Base-by-base conservation (phyloP, 2,329 filamentous ascomycete genomes). In the Diaporthe nobilis region DNA sequence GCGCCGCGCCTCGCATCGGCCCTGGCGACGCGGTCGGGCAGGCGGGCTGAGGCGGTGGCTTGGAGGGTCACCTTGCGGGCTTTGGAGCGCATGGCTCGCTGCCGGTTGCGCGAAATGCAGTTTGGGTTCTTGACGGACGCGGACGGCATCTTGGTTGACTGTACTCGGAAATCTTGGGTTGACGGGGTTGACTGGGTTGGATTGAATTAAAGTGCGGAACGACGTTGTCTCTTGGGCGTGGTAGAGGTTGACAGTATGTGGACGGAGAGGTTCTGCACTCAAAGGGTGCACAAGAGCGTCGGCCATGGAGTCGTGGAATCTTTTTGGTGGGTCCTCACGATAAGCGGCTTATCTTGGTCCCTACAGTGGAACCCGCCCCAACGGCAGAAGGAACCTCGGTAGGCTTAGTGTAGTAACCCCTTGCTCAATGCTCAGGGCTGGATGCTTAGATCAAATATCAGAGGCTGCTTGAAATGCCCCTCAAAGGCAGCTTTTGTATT, bases 51-150 rank as follows among this genome's bases (percentile, higher is more conserved):
- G 72, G 83, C 83, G 51, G 83, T 83, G 72, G 82, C 81, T 83
- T 89, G 86, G 80, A 86, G 85, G 75, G 83, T 82, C 65, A 83
- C 80, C 78, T 88, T 88, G 71, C 85, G 85, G 55, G 84, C 82
- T 78, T 83, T 87, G 72, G 87, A 84, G 28, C 86, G 85, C 76
- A 85, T 85, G 49, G 88, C 87, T 25, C 84, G 85, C 53, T 88
- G 82, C 20, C 89, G 87, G 85, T 90, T 90, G 80, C 87, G 87
- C 72, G 88, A 90, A 13, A 86, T 85, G 63, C 85, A 86, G 86
- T 91, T 91, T 80, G 89, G 90, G 84, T 90, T 92, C 78, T 88
- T 88, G 79, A 90, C 87, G 65, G 89, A 91, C 20, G 87, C 87
- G 65, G 89, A 91, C 22, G 87, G 86, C 88, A 90, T 91, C 28